phyloP scores from a whole-genome alignment of 2,329 filamentous ascomycete species.

The Aspergillus bombycis region DNA sequence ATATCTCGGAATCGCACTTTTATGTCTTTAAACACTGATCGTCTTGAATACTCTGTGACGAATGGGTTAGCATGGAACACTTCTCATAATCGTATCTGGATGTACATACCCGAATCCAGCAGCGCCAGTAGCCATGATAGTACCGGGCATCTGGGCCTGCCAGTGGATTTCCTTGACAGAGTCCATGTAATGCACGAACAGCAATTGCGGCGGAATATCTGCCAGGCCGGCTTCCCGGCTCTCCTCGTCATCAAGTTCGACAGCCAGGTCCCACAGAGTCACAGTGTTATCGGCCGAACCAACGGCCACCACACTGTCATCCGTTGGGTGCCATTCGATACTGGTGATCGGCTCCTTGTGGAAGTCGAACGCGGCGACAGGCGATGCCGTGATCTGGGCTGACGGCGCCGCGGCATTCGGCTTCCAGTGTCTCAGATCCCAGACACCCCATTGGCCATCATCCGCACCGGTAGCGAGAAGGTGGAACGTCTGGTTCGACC shows the following conservation, averaged over 20 bases:
- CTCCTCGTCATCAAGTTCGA: slow-evolving; percentile 96
- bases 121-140: slow-evolving; percentile 85
- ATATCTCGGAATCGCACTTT: not conserved
- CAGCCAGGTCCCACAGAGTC: slow-evolving; percentile 94
- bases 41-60: slow-evolving; percentile 72
- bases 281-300: slow-evolving; percentile 92
- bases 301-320: slow-evolving; percentile 93
- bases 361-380: slow-evolving; percentile 92
- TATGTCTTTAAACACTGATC: slow-evolving; percentile 68
- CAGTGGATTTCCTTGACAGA: slow-evolving; percentile 95
- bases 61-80: slow-evolving; percentile 22
- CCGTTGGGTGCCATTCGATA: slow-evolving; percentile 95
- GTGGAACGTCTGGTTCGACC: slow-evolving; percentile 86
- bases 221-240: slow-evolving; percentile 83
- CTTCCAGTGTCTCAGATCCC: slow-evolving; percentile 97
- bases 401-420: slow-evolving; percentile 56
- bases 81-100: not conserved
- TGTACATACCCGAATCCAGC: slow-evolving; percentile 70
- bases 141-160: slow-evolving; percentile 94
- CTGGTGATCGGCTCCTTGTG: slow-evolving; percentile 96
- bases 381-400: slow-evolving; percentile 63
- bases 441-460: slow-evolving; percentile 91
- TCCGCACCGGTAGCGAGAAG: slow-evolving; percentile 91
- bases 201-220: slow-evolving; percentile 88
- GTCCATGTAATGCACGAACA: slow-evolving; percentile 97